Evolutionary conservation across 2,329 filamentous ascomycete genomes (phyloP).

Genomic region (Sarocladium brachiariae): DNA sequence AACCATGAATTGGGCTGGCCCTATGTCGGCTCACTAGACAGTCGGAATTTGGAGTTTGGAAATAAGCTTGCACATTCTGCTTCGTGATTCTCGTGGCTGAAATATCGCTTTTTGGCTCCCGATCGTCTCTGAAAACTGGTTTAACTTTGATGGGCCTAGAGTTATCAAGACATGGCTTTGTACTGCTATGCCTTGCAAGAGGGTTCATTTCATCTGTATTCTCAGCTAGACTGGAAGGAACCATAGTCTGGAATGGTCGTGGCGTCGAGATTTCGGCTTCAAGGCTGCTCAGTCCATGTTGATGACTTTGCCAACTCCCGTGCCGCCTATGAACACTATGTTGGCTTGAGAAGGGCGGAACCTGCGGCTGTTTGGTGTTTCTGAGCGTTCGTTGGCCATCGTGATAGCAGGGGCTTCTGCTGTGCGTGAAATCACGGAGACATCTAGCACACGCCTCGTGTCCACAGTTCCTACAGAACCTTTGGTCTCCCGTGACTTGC

Average conservation of each 20-base stretch:
- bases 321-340: background rate
- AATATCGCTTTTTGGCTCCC: conserved; percentile 14
- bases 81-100: conserved; percentile 18
- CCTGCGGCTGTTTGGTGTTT: background rate
- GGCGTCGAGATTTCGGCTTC: background rate
- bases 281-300: conserved; percentile 13
- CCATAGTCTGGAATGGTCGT: background rate
- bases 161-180: conserved; percentile 9
- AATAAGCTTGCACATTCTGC: conserved; percentile 15
- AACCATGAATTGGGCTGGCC: conserved; percentile 5
- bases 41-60: conserved; percentile 20
- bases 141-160: conserved; percentile 21
- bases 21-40: conserved; percentile 20
- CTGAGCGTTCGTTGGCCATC: too few relatives aligned
- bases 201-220: conserved; percentile 8
- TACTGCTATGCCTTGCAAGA: background rate
- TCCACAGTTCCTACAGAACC: conserved; percentile 31
- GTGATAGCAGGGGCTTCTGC: background rate
- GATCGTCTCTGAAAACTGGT: conserved; percentile 26
- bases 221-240: background rate
- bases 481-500: background rate
- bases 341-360: background rate
- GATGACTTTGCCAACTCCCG: conserved; percentile 10
- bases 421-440: conserved; percentile 24
- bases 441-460: conserved; percentile 45